Percentiles rank a stretch among this genome's conserved stretches.
Conservation (phyloP, 108 stramenopile species). For the Pseudonitzschia multiseries region DNA sequence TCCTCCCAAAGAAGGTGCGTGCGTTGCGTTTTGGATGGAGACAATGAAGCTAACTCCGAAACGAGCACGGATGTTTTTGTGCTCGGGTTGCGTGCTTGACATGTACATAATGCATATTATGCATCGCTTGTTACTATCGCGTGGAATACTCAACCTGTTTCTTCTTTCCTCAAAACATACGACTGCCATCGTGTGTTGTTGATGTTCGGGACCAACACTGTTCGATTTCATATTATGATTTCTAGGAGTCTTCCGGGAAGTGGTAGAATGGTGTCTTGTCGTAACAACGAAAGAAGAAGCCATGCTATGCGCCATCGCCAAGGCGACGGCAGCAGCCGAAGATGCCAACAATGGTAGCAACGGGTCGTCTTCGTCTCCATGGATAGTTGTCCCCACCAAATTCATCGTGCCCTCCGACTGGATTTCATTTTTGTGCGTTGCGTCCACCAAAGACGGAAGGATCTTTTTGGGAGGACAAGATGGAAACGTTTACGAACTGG, state of each 20-base stretch:
- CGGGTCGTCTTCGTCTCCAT: slow-evolving; percentile 1
- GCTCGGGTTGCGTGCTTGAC: too few species aligned
- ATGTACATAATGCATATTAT: too few species aligned
- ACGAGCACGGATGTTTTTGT: neutral
- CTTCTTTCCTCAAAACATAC: too few species aligned
- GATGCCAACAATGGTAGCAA: slow-evolving; percentile 1
- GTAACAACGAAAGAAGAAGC: slow-evolving; percentile 92
- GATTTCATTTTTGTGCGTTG: slow-evolving; percentile 78
- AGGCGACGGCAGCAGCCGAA: slow-evolving; percentile 4
- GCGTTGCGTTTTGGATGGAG: neutral
- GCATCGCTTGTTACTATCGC: neutral
- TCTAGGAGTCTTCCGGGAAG: slow-evolving; percentile 75
- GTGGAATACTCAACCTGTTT: neutral
- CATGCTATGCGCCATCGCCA: slow-evolving; percentile 78
- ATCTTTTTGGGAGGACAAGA: slow-evolving; percentile 96
- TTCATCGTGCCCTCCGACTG: slow-evolving; percentile 87
- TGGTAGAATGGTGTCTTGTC: slow-evolving; percentile 88
- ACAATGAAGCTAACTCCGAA: slow-evolving; percentile 6
- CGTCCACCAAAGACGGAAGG: slow-evolving; percentile 75
- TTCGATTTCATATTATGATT: too few species aligned
- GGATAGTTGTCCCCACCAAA: slow-evolving; percentile 70
- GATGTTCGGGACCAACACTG: too few species aligned
- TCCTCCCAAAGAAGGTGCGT: slow-evolving; percentile 73
- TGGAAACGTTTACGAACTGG: slow-evolving; percentile 91
- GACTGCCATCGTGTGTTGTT: too few species aligned